Base-by-base conservation (phyloP, 495 filamentous ascomycete genomes). In the Bathelium albidoporum region DNA sequence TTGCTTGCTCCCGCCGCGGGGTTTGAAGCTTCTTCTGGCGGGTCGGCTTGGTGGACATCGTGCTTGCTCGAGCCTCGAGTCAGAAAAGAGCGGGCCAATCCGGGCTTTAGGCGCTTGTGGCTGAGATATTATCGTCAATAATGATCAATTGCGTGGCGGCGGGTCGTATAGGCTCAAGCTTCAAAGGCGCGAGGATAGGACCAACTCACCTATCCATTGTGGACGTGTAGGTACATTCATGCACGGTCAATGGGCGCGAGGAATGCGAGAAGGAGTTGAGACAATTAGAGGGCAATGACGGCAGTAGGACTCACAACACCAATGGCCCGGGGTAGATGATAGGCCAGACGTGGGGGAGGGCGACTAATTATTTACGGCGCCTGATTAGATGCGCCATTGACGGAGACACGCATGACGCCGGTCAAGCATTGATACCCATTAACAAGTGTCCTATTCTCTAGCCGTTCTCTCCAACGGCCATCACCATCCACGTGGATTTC, bases 21-120 rank as follows among this genome's bases (percentile, higher is more conserved):
- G 12, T 64, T 58, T 11, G 24, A 28, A 14, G 24, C 55, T 32
- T 53, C 59, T 18, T 60, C 44, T 11, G 63, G 36, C n/a, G 60
- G 31, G 49, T 32, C 60, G 39, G 68, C 10, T 26, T 73, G 68
- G 52, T 71, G 71, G 59, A 74, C 74, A 59, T 76, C 72, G 55
- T 60, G 63, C 43, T 65, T 69, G 43, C 66, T 71, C 16, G 73
- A 75, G 28, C 73, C 70, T 28, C 73, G 66, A 9, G 66, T 60
- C 16, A 73, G 70, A 12, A 76, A 67, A 26, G 73, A 69, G 44
- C 73, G 73, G 7, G 72, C 70, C 58, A 70, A 65, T 64, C 61
- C 68, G 12, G 73, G 72, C 64, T 72, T 72, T 65, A 66, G 64
- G 31, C 74, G 65, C 67, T 76, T 76, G 72, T 73, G 73, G 49